phyloP scores from a whole-genome alignment of 2,329 filamentous ascomycete genomes.

The Ascochyta koolunga region DNA sequence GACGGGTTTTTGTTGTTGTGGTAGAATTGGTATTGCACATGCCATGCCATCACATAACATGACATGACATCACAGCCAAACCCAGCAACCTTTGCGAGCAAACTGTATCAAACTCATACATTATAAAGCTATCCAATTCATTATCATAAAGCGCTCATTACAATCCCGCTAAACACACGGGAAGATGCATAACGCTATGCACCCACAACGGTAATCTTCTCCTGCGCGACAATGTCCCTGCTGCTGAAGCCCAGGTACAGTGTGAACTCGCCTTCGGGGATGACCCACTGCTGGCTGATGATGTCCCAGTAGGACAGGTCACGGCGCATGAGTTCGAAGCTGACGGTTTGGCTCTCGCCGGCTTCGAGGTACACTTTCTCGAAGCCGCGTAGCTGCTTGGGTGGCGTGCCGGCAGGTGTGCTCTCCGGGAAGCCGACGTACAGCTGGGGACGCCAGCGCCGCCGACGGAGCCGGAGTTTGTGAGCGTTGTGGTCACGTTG shows the following conservation, averaged over 20 bases:
- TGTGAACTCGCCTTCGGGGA: constrained; percentile 49
- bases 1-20: too few relatives aligned
- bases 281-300: constrained; percentile 77
- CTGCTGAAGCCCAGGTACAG: constrained; percentile 36
- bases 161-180: constrained; percentile 4
- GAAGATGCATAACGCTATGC: not conserved
- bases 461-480: constrained; percentile 68
- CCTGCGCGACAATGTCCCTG: constrained; percentile 30
- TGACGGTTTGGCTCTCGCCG: constrained; percentile 70
- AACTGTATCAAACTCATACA: too few relatives aligned
- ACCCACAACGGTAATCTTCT: constrained; percentile 28
- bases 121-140: not conserved
- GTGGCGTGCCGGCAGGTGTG: constrained; percentile 65
- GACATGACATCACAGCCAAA: too few relatives aligned
- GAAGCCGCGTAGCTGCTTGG: constrained; percentile 55
- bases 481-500: constrained; percentile 69
- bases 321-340: constrained; percentile 71
- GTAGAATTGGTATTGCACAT: too few relatives aligned
- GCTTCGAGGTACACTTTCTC: constrained; percentile 58
- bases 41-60: too few relatives aligned
- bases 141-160: constrained; percentile 10
- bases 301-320: constrained; percentile 89
- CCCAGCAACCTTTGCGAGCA: too few relatives aligned
- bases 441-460: constrained; percentile 63
- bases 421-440: constrained; percentile 59